Conservation (phyloP, 2,329 filamentous ascomycete species). For the Furcasterigmium sp. region DNA sequence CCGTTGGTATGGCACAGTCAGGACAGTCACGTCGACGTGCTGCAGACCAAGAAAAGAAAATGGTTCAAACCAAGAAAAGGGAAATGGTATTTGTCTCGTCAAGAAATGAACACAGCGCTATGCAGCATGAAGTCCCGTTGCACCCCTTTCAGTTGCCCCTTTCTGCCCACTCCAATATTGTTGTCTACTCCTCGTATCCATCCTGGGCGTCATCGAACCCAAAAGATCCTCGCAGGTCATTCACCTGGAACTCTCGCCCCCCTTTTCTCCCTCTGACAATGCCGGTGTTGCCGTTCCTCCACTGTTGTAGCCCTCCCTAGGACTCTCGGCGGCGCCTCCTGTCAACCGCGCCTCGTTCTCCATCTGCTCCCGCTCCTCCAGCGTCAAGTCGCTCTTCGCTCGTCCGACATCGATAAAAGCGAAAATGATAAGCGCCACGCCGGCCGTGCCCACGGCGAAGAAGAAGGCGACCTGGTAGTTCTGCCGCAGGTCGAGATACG, state of each 20-base stretch:
- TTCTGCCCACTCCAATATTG: too few relatives aligned
- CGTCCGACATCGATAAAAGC: conserved; percentile 38
- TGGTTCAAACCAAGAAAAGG: background rate
- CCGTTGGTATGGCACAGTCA: too few relatives aligned
- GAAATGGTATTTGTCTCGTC: too few relatives aligned
- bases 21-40: too few relatives aligned
- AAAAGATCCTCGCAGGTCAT: too few relatives aligned
- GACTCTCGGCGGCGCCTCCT: background rate
- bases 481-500: conserved; percentile 31
- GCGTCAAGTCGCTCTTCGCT: conserved; percentile 14
- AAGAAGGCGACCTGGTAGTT: conserved; percentile 65
- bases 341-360: conserved; percentile 5
- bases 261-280: background rate
- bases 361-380: conserved; percentile 14
- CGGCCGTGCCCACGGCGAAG: conserved; percentile 55
- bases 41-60: too few relatives aligned
- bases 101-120: too few relatives aligned
- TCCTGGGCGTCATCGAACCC: too few relatives aligned
- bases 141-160: too few relatives aligned
- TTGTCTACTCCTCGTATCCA: too few relatives aligned
- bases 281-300: background rate
- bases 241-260: too few relatives aligned
- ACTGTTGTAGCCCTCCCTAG: background rate
- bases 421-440: conserved; percentile 45
- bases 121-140: too few relatives aligned